phyloP scores from a whole-genome alignment of 305 asterid genomes.

The Fraxinus sp. region DNA sequence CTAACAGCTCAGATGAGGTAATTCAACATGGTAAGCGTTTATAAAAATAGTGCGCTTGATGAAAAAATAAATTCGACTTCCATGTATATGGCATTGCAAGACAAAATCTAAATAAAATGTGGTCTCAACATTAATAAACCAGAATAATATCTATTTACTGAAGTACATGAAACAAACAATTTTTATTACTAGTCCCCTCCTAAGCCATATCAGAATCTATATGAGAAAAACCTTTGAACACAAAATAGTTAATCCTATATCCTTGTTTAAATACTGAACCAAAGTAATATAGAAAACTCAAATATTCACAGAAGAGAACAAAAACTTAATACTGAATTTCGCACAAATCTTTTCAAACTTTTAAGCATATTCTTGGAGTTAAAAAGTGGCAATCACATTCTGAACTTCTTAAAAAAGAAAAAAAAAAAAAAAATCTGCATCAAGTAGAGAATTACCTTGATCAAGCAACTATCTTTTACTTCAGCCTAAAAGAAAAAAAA shows the following conservation, averaged over 20 bases:
- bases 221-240: neutral
- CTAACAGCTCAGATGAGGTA: neutral
- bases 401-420: neutral
- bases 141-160: neutral
- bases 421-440: neutral
- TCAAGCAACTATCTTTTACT: neutral
- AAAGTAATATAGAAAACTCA: neutral
- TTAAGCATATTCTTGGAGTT: neutral
- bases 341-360: neutral
- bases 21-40: neutral
- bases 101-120: neutral
- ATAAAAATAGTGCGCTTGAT: neutral
- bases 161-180: neutral
- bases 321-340: neutral
- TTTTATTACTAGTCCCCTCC: neutral
- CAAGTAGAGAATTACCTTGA: conserved; percentile 5
- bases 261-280: neutral
- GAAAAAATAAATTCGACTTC: neutral
- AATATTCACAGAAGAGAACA: neutral
- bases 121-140: neutral
- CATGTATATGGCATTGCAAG: neutral
- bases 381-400: neutral
- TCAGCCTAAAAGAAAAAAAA: neutral
- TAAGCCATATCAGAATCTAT: neutral
- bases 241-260: neutral